Percentiles rank a stretch among this genome's conserved stretches.
Conservation (phyloP, 495 filamentous ascomycete genomes). For the Aspergillus nanangensis region DNA sequence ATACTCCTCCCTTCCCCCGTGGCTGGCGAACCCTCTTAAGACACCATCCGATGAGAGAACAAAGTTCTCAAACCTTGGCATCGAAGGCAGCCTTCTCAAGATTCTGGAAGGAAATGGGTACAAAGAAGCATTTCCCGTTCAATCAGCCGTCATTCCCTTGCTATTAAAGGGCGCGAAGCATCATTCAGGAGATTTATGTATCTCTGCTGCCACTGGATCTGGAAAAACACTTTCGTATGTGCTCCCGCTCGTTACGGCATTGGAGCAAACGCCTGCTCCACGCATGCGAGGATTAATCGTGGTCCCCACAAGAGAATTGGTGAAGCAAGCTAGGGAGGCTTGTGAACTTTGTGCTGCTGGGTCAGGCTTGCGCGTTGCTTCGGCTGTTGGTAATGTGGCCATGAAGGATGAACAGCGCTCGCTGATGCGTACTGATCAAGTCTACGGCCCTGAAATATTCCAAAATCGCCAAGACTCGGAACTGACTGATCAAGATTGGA, state of each 20-base stretch:
- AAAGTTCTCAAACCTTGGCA: slow-evolving; percentile 58
- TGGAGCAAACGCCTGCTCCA: slow-evolving; percentile 55
- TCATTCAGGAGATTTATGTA: slow-evolving; percentile 70
- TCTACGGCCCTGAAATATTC: slow-evolving; percentile 55
- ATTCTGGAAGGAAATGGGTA: slow-evolving; percentile 62
- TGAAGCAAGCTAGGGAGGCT: slow-evolving; percentile 71
- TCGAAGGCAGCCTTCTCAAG: slow-evolving; percentile 52
- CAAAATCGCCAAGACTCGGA: slow-evolving; percentile 31
- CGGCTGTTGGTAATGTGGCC: slow-evolving; percentile 72
- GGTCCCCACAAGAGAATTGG: slow-evolving; percentile 85
- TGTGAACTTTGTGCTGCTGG: slow-evolving; percentile 63
- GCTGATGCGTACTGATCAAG: slow-evolving; percentile 59
- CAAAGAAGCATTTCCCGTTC: slow-evolving; percentile 76
- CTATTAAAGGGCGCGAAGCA: slow-evolving; percentile 56
- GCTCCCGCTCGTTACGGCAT: slow-evolving; percentile 74
- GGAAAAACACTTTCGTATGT: slow-evolving; percentile 92
- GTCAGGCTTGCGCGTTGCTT: slow-evolving; percentile 68
- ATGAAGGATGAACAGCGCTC: slow-evolving; percentile 69
- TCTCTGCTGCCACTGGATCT: slow-evolving; percentile 87
- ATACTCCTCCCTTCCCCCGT: slow-evolving; percentile 49
- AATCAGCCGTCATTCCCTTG: slow-evolving; percentile 74
- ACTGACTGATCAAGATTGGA: slow-evolving; percentile 42
- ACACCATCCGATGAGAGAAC: slow-evolving; percentile 53
- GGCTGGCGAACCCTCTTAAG: slow-evolving; percentile 70
- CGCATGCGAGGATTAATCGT: slow-evolving; percentile 74